Percentiles rank a stretch among this genome's conserved stretches.
Conservation (phyloP, 192 early-diverging fungal genomes). For the Umbelopsis isabellina region DNA sequence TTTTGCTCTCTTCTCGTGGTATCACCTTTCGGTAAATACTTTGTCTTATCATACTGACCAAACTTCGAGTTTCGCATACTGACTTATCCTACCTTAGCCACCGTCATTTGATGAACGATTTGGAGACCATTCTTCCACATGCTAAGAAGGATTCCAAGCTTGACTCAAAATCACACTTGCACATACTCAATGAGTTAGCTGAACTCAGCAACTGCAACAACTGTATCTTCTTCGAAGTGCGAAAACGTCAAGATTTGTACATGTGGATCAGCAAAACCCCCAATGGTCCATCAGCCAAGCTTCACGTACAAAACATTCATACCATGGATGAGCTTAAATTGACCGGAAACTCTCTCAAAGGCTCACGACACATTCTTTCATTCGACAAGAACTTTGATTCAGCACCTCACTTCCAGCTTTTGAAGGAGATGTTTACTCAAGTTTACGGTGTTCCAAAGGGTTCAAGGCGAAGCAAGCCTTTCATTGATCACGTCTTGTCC, state of each 20-base stretch:
- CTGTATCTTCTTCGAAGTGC: slow-evolving; percentile 92
- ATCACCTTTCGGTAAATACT: slow-evolving; percentile 72
- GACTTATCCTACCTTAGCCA: slow-evolving; percentile 60
- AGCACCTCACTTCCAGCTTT: slow-evolving; percentile 79
- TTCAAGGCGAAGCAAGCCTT: slow-evolving; percentile 91
- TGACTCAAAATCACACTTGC: slow-evolving; percentile 88
- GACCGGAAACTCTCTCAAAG: slow-evolving; percentile 98
- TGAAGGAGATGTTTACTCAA: slow-evolving; percentile 95
- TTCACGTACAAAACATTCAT: slow-evolving; percentile 95
- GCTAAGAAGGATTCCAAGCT: slow-evolving; percentile 96
- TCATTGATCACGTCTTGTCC: slow-evolving; percentile 92
- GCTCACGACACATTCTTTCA: slow-evolving; percentile 91
- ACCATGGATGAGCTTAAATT: slow-evolving; percentile 99
- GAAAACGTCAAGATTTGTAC: slow-evolving; percentile 91
- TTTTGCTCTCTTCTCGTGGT: slow-evolving; percentile 88
- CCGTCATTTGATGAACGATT: slow-evolving; percentile 91
- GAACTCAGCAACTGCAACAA: slow-evolving; percentile 99
- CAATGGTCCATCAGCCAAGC: slow-evolving; percentile 93
- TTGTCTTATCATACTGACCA: background rate
- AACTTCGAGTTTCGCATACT: background rate
- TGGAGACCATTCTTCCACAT: slow-evolving; percentile 87
- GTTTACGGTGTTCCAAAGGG: slow-evolving; percentile 89
- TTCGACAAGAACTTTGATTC: slow-evolving; percentile 94
- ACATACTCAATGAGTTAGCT: slow-evolving; percentile 91
- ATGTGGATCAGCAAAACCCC: slow-evolving; percentile 96